These are phyloP conservation scores for Penicillium sp. DNA, from an alignment of 2,329 filamentous ascomycete genomes.

Conservation along the genomic window DNA sequence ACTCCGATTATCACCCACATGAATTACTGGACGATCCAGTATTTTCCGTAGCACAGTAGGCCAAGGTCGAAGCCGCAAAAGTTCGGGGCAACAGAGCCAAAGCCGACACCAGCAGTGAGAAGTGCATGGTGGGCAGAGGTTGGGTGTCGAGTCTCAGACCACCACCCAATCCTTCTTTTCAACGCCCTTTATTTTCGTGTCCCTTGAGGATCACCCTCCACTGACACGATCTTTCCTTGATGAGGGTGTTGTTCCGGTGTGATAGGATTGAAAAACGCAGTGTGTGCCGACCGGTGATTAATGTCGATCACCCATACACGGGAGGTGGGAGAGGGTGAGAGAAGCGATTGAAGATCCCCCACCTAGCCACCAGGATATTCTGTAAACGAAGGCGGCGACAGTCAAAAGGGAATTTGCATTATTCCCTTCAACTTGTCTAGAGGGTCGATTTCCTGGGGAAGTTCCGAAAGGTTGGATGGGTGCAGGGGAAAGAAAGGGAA, in stretches of 20 bases:
- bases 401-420: slow-evolving; percentile 4
- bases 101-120: slow-evolving; percentile 18
- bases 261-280: background rate
- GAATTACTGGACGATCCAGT: slow-evolving; percentile 42
- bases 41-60: slow-evolving; percentile 47
- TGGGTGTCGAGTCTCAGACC: background rate
- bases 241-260: background rate
- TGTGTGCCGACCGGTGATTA: slow-evolving; percentile 12
- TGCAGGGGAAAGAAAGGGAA: slow-evolving; percentile 8
- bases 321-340: background rate
- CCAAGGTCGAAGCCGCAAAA: slow-evolving; percentile 24
- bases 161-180: background rate
- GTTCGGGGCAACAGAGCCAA: slow-evolving; percentile 29
- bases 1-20: slow-evolving; percentile 32
- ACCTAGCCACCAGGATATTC: slow-evolving; percentile 5
- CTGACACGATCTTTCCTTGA: background rate
- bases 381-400: background rate
- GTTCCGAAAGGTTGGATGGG: background rate
- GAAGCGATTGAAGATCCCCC: slow-evolving; percentile 11
- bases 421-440: background rate
- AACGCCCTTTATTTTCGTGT: background rate
- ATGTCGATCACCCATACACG: slow-evolving; percentile 13
- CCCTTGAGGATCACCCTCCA: background rate
- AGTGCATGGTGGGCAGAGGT: slow-evolving; percentile 20
- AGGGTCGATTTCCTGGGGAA: background rate